Evolutionary conservation across 2,329 filamentous ascomycete genomes (phyloP).

Genomic region (Aspergillus ruber): DNA sequence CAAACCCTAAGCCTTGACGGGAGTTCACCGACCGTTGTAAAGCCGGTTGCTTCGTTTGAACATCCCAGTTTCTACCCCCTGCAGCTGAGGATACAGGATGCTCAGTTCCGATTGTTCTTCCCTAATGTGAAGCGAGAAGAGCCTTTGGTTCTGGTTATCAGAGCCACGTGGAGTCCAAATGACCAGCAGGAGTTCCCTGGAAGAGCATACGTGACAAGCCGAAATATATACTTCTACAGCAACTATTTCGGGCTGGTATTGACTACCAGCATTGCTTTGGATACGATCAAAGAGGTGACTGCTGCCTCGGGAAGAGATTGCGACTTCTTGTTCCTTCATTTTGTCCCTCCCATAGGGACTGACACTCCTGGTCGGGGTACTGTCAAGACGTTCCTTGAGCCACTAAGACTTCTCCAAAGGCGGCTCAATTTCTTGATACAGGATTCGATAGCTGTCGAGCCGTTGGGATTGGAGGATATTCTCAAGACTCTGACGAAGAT

Average conservation of each 20-base stretch:
- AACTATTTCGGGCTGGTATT: conserved; percentile 87
- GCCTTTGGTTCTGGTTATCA: conserved; percentile 83
- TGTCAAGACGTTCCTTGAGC: conserved; percentile 88
- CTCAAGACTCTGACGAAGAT: conserved; percentile 68
- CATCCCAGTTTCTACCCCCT: conserved; percentile 72
- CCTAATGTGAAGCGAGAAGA: conserved; percentile 70
- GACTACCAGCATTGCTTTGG: conserved; percentile 68
- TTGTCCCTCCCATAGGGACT: conserved; percentile 57
- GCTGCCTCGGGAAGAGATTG: conserved; percentile 84
- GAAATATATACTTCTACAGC: conserved; percentile 92
- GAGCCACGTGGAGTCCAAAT: conserved; percentile 78
- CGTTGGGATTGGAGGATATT: conserved; percentile 61
- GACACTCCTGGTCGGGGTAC: conserved; percentile 67
- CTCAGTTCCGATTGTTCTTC: conserved; percentile 89
- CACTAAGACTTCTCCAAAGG: conserved; percentile 71
- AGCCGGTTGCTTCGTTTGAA: conserved; percentile 41
- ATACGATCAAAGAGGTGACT: conserved; percentile 79
- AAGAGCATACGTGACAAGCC: conserved; percentile 78
- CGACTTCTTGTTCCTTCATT: conserved; percentile 84
- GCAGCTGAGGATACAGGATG: conserved; percentile 77
- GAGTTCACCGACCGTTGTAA: conserved; percentile 29
- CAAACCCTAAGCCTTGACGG: conserved; percentile 53
- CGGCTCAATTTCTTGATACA: conserved; percentile 81
- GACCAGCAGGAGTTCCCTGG: conserved; percentile 73
- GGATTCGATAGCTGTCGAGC: conserved; percentile 66